These are phyloP conservation scores for Stylosanthes scabra DNA, from an alignment of 331 rosid species.

Conservation along the genomic window DNA sequence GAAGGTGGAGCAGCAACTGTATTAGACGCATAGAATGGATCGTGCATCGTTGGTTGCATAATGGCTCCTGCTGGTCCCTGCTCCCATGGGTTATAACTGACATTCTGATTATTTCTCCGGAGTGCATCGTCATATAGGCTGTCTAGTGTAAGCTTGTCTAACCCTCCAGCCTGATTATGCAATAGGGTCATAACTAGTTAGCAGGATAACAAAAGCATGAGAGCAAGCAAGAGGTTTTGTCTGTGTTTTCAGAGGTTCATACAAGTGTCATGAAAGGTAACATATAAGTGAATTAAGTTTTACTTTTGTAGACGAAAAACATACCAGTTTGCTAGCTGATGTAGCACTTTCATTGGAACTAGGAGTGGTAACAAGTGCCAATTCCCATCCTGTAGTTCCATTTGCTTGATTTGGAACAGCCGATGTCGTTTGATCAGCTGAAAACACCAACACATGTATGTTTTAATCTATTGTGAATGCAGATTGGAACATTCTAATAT, in stretches of 20 bases:
- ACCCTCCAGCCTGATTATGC: slow-evolving; percentile 85
- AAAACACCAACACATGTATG: slow-evolving; percentile 32
- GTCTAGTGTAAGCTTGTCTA: slow-evolving; percentile 93
- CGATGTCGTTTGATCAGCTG: slow-evolving; percentile 69
- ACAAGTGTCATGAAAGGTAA: neutral
- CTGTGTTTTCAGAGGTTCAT: neutral
- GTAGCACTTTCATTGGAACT: slow-evolving; percentile 83
- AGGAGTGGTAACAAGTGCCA: slow-evolving; percentile 94
- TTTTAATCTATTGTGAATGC: slow-evolving; percentile 7
- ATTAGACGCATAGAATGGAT: slow-evolving; percentile 82
- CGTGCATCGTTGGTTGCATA: slow-evolving; percentile 74
- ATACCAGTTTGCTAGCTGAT: slow-evolving; percentile 85
- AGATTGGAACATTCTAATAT: slow-evolving; percentile 12
- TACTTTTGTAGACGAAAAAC: slow-evolving; percentile 23
- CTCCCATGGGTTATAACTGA: slow-evolving; percentile 98
- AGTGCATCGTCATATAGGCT: slow-evolving; percentile 96
- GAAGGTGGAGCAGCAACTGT: slow-evolving; percentile 77
- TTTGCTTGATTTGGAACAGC: slow-evolving; percentile 61
- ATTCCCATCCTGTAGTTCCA: slow-evolving; percentile 91
- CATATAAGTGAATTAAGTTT: neutral
- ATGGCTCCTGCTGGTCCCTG: slow-evolving; percentile 58
- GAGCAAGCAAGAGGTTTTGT: neutral
- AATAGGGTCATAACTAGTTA: slow-evolving; percentile 38
- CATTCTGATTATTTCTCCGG: slow-evolving; percentile 85
- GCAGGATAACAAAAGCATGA: slow-evolving; percentile 16